A percentile compares a stretch with the other conserved stretches of the same genome.
These are phyloP conservation scores for Phytomonas sp. DNA, from an alignment of 208 protist species.

Conservation along the genomic window DNA sequence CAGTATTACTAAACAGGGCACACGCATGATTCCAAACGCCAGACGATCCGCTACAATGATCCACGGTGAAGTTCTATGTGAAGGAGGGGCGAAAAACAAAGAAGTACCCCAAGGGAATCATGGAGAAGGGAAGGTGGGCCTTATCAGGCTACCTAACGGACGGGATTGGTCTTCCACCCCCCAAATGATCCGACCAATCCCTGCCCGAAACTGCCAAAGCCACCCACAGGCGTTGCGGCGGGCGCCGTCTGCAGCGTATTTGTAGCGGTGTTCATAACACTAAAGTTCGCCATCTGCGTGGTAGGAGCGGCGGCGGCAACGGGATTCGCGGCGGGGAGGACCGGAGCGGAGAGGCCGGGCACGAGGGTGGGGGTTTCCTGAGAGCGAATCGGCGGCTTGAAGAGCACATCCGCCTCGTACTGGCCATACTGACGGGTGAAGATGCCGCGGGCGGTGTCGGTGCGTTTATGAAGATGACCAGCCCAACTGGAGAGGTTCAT, in stretches of 20 bases:
- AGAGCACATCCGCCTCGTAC: conserved; percentile 54
- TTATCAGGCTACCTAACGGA: not conserved
- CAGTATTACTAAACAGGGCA: not conserved
- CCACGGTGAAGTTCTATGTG: not conserved
- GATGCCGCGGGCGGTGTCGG: conserved; percentile 35
- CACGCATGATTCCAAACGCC: not conserved
- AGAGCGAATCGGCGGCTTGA: conserved; percentile 9
- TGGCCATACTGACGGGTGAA: conserved; percentile 63
- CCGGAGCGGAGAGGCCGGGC: not conserved
- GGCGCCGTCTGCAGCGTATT: not conserved
- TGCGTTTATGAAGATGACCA: conserved; percentile 43
- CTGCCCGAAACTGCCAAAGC: not conserved
- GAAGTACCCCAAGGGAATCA: not conserved
- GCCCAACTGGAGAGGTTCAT: conserved; percentile 43
- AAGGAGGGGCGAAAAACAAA: not conserved
- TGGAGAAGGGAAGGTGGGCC: not conserved
- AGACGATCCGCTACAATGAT: not conserved
- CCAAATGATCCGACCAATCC: not conserved
- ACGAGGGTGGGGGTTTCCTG: not conserved
- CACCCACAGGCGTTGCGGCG: not conserved
- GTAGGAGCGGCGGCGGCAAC: not conserved
- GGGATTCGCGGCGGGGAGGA: not conserved
- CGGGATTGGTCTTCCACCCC: not conserved
- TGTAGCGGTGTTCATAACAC: not conserved
- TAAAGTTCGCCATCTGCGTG: not conserved